phyloP scores from a whole-genome alignment of 2,329 filamentous ascomycete genomes.

The Exserohilum turcica region DNA sequence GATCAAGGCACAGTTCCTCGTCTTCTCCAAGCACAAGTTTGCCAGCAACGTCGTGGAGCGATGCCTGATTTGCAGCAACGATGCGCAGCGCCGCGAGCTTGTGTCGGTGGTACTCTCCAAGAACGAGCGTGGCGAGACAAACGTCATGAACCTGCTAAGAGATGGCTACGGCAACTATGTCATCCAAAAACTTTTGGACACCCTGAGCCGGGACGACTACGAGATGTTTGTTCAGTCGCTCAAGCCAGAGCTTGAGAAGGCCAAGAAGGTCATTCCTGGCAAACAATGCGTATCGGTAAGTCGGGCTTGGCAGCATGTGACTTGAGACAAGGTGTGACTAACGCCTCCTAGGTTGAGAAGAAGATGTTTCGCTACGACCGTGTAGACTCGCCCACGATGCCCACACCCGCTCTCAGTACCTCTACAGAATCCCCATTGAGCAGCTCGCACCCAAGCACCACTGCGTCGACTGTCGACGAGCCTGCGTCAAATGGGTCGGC shows the following conservation, averaged over 20 bases:
- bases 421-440: slow-evolving; percentile 73
- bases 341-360: slow-evolving; percentile 49
- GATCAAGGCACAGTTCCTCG: slow-evolving; percentile 72
- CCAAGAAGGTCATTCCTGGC: slow-evolving; percentile 47
- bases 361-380: slow-evolving; percentile 54
- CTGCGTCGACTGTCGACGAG: slow-evolving; percentile 59
- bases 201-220: slow-evolving; percentile 49
- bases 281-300: slow-evolving; percentile 53
- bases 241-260: slow-evolving; percentile 53
- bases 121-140: slow-evolving; percentile 68
- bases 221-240: slow-evolving; percentile 49
- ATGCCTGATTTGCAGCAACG: slow-evolving; percentile 75
- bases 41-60: slow-evolving; percentile 98
- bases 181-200: slow-evolving; percentile 80
- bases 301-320: background rate
- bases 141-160: slow-evolving; percentile 78
- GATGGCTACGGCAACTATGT: slow-evolving; percentile 97
- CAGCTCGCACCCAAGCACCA: slow-evolving; percentile 68
- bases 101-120: slow-evolving; percentile 54
- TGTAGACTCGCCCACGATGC: slow-evolving; percentile 35
- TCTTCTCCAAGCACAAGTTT: slow-evolving; percentile 90
- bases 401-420: slow-evolving; percentile 68
- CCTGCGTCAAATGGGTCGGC: slow-evolving; percentile 38
- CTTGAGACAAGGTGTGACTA: slow-evolving; percentile 1
- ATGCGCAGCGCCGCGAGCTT: slow-evolving; percentile 72